Conservation (phyloP, 768 basidiomycete genomes). For the Boletales sp. region DNA sequence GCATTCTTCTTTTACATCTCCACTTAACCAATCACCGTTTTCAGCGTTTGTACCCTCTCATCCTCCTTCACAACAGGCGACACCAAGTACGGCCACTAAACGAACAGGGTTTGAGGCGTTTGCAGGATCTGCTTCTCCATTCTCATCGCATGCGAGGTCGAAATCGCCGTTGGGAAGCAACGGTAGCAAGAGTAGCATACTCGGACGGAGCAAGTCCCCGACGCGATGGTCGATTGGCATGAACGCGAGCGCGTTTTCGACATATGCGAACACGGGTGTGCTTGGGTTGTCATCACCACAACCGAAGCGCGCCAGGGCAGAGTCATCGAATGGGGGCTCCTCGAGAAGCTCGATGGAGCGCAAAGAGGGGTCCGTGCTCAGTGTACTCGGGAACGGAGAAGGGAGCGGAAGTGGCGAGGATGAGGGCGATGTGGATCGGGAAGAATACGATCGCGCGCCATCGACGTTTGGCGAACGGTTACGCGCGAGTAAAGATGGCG, state of each 20-base stretch:
- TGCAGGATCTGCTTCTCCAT: slow-evolving; percentile 49
- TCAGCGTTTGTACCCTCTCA: slow-evolving; percentile 17
- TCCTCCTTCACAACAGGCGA: slow-evolving; percentile 13
- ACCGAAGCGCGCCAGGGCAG: slow-evolving; percentile 54
- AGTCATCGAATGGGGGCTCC: slow-evolving; percentile 43
- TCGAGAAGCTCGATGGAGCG: slow-evolving; percentile 45
- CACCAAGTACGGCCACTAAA: slow-evolving; percentile 41
- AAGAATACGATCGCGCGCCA: slow-evolving; percentile 30
- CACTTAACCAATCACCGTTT: slow-evolving; percentile 21
- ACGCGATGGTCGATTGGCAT: slow-evolving; percentile 39
- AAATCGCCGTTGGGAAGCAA: slow-evolving; percentile 48
- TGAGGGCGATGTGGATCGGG: slow-evolving; percentile 36
- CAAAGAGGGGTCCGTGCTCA: slow-evolving; percentile 20
- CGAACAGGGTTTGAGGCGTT: slow-evolving; percentile 58
- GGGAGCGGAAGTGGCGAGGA: slow-evolving; percentile 40
- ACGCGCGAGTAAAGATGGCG: slow-evolving; percentile 58
- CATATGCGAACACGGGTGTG: slow-evolving; percentile 49
- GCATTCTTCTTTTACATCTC: slow-evolving; percentile 20
- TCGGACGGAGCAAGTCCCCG: slow-evolving; percentile 53
- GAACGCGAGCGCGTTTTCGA: slow-evolving; percentile 53
- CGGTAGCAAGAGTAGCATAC: slow-evolving; percentile 18
- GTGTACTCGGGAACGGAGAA: slow-evolving; percentile 36
- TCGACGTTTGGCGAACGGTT: slow-evolving; percentile 62
- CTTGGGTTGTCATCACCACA: slow-evolving; percentile 41
- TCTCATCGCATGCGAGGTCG: slow-evolving; percentile 36